These are phyloP conservation scores for Annulohypoxylon nitens DNA, from an alignment of 495 filamentous ascomycete species.

Conservation along the genomic window DNA sequence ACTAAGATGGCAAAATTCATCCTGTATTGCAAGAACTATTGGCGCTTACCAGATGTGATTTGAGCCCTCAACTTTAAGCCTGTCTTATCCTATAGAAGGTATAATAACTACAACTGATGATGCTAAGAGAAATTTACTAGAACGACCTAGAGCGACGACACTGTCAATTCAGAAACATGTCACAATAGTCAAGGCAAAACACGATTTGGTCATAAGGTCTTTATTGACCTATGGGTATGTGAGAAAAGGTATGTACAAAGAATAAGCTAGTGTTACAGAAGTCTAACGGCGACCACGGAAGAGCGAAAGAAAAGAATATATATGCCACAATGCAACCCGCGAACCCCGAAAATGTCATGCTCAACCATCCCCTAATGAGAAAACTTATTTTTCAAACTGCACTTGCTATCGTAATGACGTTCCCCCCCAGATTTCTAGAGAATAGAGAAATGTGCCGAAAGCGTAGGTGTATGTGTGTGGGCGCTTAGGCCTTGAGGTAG, in stretches of 20 bases:
- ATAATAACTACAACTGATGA: no score
- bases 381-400: not conserved
- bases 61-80: no score
- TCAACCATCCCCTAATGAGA: not conserved
- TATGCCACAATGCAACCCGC: not conserved
- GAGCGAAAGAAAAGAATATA: not conserved
- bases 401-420: constrained; percentile 1
- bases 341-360: not conserved
- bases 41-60: no score
- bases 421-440: not conserved
- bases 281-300: constrained; percentile 3
- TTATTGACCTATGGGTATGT: constrained; percentile 6
- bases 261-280: constrained; percentile 13
- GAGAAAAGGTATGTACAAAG: constrained; percentile 16
- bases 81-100: no score
- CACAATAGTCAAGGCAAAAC: not conserved
- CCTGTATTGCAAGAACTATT: no score
- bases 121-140: no score
- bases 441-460: not conserved
- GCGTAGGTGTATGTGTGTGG: constrained; percentile 29
- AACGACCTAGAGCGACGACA: no score
- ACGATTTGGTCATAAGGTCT: not conserved
- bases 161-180: not conserved
- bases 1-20: no score
- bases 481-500: constrained; percentile 48